phyloP scores from a whole-genome alignment of 176 grass and related monocot species.

The Carex parvula region DNA sequence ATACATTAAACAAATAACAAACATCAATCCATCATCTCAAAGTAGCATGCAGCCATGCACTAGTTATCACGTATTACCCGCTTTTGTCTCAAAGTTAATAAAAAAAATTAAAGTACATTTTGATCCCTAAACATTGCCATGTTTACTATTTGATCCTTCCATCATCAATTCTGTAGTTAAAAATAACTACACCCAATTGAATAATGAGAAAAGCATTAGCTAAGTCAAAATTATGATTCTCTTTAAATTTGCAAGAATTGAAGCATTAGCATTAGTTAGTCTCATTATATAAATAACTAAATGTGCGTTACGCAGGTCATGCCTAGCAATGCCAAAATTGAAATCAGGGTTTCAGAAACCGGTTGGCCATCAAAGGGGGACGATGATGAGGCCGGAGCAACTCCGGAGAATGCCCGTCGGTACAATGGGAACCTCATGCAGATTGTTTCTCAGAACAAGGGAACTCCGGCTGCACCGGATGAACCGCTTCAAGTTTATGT shows the following conservation, averaged over 20 bases:
- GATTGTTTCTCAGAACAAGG: slow-evolving; percentile 55
- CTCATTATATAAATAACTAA: background rate
- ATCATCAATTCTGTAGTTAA: background rate
- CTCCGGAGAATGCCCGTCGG: slow-evolving; percentile 58
- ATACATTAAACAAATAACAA: background rate
- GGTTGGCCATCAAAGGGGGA: slow-evolving; percentile 87
- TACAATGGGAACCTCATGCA: slow-evolving; percentile 89
- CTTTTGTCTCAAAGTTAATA: background rate
- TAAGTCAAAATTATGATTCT: background rate
- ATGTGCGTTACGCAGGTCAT: slow-evolving; percentile 3
- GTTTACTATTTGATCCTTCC: background rate
- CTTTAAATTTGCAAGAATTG: background rate
- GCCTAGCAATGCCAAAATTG: slow-evolving; percentile 29
- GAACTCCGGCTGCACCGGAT: slow-evolving; percentile 50
- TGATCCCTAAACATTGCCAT: background rate
- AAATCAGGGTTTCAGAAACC: slow-evolving; percentile 77
- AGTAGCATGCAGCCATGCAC: background rate
- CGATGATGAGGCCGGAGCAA: slow-evolving; percentile 63
- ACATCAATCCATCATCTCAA: background rate
- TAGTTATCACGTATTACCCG: background rate
- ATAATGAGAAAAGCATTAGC: too few species aligned
- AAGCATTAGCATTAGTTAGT: background rate
- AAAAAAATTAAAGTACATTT: background rate
- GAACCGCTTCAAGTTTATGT: slow-evolving; percentile 72
- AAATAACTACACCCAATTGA: too few species aligned